A percentile compares a stretch with the other conserved stretches of the same genome.
These are phyloP conservation scores for Colletotrichum sp. DNA, from an alignment of 2,329 filamentous ascomycete species.

Conservation along the genomic window DNA sequence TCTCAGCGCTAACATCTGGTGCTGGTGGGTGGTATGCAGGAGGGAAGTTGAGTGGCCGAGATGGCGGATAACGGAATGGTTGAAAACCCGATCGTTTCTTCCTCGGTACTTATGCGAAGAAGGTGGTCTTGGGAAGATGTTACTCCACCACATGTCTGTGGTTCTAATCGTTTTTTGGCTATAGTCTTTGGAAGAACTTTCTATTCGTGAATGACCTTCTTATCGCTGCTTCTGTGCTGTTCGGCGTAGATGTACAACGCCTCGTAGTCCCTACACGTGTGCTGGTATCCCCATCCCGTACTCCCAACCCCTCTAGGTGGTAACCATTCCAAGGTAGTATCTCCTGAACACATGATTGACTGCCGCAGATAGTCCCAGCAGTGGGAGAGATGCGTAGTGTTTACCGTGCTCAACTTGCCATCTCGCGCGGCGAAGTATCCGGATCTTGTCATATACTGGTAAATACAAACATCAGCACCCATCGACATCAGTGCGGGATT, in stretches of 20 bases:
- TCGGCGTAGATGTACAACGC: not conserved
- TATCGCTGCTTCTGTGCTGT: not conserved
- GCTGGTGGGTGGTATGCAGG: too few relatives aligned
- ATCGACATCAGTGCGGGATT: not conserved
- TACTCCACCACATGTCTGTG: not conserved
- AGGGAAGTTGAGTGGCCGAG: not conserved
- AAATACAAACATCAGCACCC: not conserved
- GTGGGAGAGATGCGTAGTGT: conserved; percentile 44
- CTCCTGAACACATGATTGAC: conserved; percentile 49
- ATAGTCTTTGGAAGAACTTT: not conserved
- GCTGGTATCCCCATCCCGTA: conserved; percentile 23
- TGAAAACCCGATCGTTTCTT: not conserved
- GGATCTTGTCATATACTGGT: not conserved
- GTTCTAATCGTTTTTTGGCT: not conserved
- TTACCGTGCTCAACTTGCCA: not conserved
- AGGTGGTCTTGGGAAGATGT: not conserved
- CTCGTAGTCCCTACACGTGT: conserved; percentile 28
- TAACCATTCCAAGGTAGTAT: conserved; percentile 46
- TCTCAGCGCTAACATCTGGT: too few relatives aligned
- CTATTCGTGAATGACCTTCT: not conserved
- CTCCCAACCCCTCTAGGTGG: not conserved
- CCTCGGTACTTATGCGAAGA: not conserved
- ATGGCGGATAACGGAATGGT: not conserved
- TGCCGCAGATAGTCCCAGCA: conserved; percentile 54
- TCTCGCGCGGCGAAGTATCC: not conserved